A percentile compares a stretch with the other conserved stretches of the same genome.
phyloP scores from a whole-genome alignment of 2,329 filamentous ascomycete species.

The Ophiosphaerella narmari region DNA sequence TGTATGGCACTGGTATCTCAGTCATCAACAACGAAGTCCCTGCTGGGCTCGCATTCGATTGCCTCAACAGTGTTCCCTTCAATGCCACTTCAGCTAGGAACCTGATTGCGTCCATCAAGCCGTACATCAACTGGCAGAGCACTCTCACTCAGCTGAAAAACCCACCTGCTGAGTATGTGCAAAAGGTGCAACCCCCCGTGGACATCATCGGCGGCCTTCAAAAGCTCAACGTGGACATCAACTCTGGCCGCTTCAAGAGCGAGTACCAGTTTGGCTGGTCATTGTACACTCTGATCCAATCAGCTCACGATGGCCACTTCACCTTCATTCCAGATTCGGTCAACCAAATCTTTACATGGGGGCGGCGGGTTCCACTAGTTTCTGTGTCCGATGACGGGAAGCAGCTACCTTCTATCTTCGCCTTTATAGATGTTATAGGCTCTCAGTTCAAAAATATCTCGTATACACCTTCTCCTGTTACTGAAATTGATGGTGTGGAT shows the following conservation, averaged over 20 bases:
- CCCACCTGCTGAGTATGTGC: conserved; percentile 52
- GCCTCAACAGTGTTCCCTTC: conserved; percentile 51
- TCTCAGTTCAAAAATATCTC: conserved; percentile 50
- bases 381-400: conserved; percentile 66
- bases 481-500: conserved; percentile 61
- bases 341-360: conserved; percentile 55
- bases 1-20: conserved; percentile 26
- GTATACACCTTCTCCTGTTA: conserved; percentile 56
- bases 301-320: conserved; percentile 70
- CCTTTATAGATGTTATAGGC: conserved; percentile 53
- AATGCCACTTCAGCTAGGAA: conserved; percentile 48
- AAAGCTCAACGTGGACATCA: conserved; percentile 45
- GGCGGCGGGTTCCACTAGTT: conserved; percentile 57
- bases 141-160: conserved; percentile 50
- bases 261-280: conserved; percentile 56
- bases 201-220: conserved; percentile 50
- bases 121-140: conserved; percentile 54
- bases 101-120: conserved; percentile 47
- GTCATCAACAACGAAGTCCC: conserved; percentile 38
- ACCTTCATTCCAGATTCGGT: conserved; percentile 59
- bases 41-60: conserved; percentile 52
- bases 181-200: conserved; percentile 52
- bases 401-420: conserved; percentile 62
- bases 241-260: conserved; percentile 41
- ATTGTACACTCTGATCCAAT: conserved; percentile 58